These are phyloP conservation scores for Haematococcus lacustris DNA, from an alignment of 139 green algal species.

Conservation along the genomic window DNA sequence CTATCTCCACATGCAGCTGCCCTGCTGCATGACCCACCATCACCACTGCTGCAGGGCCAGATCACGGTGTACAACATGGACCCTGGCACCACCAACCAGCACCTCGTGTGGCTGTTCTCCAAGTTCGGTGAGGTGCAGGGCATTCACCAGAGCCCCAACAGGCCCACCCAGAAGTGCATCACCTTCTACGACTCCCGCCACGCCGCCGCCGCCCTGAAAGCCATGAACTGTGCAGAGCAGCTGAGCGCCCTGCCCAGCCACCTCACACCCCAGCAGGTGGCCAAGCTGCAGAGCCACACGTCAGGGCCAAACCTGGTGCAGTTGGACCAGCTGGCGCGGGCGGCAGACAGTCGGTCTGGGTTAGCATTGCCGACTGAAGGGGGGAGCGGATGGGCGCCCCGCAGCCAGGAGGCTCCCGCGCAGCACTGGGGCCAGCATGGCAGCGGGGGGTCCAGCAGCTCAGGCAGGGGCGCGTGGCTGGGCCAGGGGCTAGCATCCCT, in stretches of 20 bases:
- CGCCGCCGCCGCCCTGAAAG: slow-evolving; percentile 43
- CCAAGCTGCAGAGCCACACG: background rate
- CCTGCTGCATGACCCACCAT: background rate
- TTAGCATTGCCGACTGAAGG: too few species aligned
- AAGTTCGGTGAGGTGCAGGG: slow-evolving; percentile 79
- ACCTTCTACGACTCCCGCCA: slow-evolving; percentile 84
- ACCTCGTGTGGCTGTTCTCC: slow-evolving; percentile 72
- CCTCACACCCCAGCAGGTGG: slow-evolving; percentile 32
- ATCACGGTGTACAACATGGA: slow-evolving; percentile 81
- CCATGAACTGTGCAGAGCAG: slow-evolving; percentile 53
- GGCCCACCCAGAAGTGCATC: slow-evolving; percentile 70
- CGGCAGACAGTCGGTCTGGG: too few species aligned
- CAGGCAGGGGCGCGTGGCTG: too few species aligned
- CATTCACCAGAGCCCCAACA: slow-evolving; percentile 41
- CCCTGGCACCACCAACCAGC: slow-evolving; percentile 48
- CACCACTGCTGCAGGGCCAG: slow-evolving; percentile 62
- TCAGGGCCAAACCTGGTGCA: slow-evolving; percentile 16
- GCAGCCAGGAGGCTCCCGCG: too few species aligned
- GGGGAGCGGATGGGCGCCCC: too few species aligned
- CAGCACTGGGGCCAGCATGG: too few species aligned
- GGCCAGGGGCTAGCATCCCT: too few species aligned
- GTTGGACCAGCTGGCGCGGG: slow-evolving; percentile 38
- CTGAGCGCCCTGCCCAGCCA: slow-evolving; percentile 32
- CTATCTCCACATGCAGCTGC: background rate
- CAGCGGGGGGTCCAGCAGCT: too few species aligned